Conservation (phyloP, 169 alveolate genomes). For the Eimeria nieschulzi region DNA sequence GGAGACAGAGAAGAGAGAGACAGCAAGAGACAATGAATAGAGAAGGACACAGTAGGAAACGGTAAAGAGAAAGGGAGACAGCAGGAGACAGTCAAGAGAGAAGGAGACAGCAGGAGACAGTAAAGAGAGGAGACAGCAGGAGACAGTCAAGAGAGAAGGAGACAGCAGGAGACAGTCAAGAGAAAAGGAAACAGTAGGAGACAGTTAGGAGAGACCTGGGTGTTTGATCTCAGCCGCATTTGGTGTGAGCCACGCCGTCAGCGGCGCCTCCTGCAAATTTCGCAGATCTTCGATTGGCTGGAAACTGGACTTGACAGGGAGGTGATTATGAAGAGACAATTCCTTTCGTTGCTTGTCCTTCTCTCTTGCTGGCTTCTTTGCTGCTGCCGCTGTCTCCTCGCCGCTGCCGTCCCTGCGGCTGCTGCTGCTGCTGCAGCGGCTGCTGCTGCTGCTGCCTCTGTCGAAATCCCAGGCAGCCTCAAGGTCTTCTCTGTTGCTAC, state of each 20-base stretch:
- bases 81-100: too few relatives aligned
- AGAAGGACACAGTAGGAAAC: too few relatives aligned
- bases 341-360: too few relatives aligned
- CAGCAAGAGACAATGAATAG: too few relatives aligned
- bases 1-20: too few relatives aligned
- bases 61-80: too few relatives aligned
- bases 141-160: too few relatives aligned
- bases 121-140: too few relatives aligned
- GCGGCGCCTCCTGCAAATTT: neutral
- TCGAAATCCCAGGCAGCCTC: constrained; percentile 37
- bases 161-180: too few relatives aligned
- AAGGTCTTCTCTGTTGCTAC: constrained; percentile 33
- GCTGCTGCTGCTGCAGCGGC: neutral
- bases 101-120: too few relatives aligned
- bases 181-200: too few relatives aligned
- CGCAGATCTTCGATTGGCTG: neutral
- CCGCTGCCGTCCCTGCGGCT: neutral
- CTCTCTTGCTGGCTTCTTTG: neutral
- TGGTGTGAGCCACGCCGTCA: neutral
- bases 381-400: neutral
- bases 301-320: neutral
- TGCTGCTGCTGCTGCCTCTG: constrained; percentile 58
- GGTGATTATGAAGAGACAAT: neutral
- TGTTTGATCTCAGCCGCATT: neutral
- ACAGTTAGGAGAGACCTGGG: too few relatives aligned